Conservation (phyloP, 2,329 filamentous ascomycete species). For the Huntiella abstrusa region DNA sequence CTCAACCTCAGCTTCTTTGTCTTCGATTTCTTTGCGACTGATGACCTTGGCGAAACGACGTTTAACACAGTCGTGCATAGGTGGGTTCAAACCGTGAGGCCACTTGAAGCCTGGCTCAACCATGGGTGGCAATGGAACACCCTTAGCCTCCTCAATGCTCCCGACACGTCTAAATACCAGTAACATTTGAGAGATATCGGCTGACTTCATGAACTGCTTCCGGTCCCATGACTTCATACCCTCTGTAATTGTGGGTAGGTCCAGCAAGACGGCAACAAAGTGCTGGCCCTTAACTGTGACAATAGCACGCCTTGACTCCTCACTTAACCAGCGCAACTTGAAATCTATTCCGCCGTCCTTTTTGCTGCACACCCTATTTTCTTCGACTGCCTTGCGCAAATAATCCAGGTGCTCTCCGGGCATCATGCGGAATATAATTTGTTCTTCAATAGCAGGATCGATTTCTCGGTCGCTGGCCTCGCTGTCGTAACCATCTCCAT, state of each 20-base stretch:
- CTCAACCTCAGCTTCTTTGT: conserved; percentile 64
- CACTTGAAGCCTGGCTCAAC: conserved; percentile 53
- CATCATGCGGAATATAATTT: conserved; percentile 75
- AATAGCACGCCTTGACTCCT: conserved; percentile 53
- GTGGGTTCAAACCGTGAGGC: conserved; percentile 72
- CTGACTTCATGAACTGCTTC: conserved; percentile 72
- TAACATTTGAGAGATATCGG: conserved; percentile 79
- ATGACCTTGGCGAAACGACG: conserved; percentile 69
- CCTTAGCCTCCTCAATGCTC: conserved; percentile 45
- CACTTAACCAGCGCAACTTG: conserved; percentile 59
- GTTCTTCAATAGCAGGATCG: conserved; percentile 77
- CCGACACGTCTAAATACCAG: conserved; percentile 52
- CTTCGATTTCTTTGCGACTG: conserved; percentile 66
- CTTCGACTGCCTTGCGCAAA: conserved; percentile 53
- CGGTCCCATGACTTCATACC: conserved; percentile 89
- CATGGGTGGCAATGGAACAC: conserved; percentile 50
- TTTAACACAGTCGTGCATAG: conserved; percentile 70
- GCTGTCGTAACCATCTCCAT: conserved; percentile 87
- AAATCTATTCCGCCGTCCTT: conserved; percentile 57
- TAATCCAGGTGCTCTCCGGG: conserved; percentile 77
- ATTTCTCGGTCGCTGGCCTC: conserved; percentile 79
- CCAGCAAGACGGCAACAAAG: conserved; percentile 64
- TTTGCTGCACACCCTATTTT: conserved; percentile 54
- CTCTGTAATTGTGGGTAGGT: conserved; percentile 73
- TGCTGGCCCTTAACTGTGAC: conserved; percentile 48